Conservation (phyloP, 2,329 filamentous ascomycete species). For the Xylariomycetidae sp. region DNA sequence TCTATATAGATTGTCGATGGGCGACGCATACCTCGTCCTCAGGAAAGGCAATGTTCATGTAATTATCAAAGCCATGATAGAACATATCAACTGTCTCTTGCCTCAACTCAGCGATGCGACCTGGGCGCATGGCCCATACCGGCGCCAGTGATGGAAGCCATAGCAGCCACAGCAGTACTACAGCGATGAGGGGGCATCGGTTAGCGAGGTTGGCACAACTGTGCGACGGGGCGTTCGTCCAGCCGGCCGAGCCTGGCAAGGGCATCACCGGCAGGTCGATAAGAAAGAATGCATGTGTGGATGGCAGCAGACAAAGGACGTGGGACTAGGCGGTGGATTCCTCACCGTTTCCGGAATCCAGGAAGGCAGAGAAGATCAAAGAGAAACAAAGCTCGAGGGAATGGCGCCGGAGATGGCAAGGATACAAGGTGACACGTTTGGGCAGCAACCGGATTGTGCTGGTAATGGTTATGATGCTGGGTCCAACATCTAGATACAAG, state of each 20-base stretch:
- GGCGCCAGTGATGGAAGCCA: slow-evolving; percentile 30
- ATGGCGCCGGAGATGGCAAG: background rate
- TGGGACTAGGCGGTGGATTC: slow-evolving; percentile 4
- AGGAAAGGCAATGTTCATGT: slow-evolving; percentile 89
- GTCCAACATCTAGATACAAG: too few species aligned
- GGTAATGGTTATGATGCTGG: background rate
- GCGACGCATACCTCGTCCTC: slow-evolving; percentile 69
- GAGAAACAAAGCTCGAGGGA: background rate
- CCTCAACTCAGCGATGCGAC: slow-evolving; percentile 50
- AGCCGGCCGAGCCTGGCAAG: slow-evolving; percentile 32
- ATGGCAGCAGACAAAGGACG: slow-evolving; percentile 9
- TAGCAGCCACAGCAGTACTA: slow-evolving; percentile 29
- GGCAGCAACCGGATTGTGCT: background rate
- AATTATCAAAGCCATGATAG: slow-evolving; percentile 94
- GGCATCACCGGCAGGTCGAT: slow-evolving; percentile 34
- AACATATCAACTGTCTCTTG: slow-evolving; percentile 73
- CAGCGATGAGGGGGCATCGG: slow-evolving; percentile 9
- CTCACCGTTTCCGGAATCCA: slow-evolving; percentile 6
- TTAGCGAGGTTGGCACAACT: too few species aligned
- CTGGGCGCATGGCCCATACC: slow-evolving; percentile 48
- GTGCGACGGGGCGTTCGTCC: slow-evolving; percentile 20
- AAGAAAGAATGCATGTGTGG: slow-evolving; percentile 29
- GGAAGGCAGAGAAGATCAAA: slow-evolving; percentile 1
- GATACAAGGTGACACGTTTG: background rate
- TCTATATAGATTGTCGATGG: slow-evolving; percentile 5